Base-by-base conservation (phyloP, 106 monocot genomes). In the Ottelia alismoides region DNA sequence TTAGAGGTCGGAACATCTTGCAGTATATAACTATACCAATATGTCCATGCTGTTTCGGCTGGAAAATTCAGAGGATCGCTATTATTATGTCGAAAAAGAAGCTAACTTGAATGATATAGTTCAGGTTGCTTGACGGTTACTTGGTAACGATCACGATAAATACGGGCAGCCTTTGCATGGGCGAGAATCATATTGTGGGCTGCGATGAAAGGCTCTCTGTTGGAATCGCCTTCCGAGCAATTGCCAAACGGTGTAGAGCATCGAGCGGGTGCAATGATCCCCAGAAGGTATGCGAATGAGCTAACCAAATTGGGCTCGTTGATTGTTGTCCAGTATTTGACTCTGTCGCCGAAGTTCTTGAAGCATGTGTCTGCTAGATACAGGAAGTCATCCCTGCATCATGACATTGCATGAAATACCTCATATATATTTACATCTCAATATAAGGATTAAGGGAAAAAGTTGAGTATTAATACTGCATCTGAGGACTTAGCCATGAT, bases 291-390 rank as follows among this genome's bases (percentile, higher is more conserved):
- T 0, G 77, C 73, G 5, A 48, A 44, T 17, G n/a, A 51, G 2
- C 66, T 31, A 47, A 68, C 21, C 7, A 74, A 27, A 28, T 67
- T 71, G 27, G 78, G 77, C 62, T 83, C 82, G 51, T 83, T 83
- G 31, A 83, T 62, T 27, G 82, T 83, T 21, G 47, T 55, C 82
- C 82, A 83, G 23, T 83, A 74, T 43, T 78, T 77, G 22, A 83
- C 74, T 60, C 60, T 65, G 31, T 74, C 78, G 0, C 82, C 77
- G 49, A 83, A 83, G 35, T 25, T 64, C 19, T 31, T 64, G 60
- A 78, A 83, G 46, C 82, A 83, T 21, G 67, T 59, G 6, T 78
- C 74, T 11, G 78, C 82, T 43, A n/a, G 72, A 28, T 70, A 56
- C 7, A 35, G 64, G 52, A 83, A 83, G 54, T 83, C 82, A 49